These are phyloP conservation scores for Vanderwaltozyma tropicalis DNA, from an alignment of 805 yeast genomes.

Conservation along the genomic window DNA sequence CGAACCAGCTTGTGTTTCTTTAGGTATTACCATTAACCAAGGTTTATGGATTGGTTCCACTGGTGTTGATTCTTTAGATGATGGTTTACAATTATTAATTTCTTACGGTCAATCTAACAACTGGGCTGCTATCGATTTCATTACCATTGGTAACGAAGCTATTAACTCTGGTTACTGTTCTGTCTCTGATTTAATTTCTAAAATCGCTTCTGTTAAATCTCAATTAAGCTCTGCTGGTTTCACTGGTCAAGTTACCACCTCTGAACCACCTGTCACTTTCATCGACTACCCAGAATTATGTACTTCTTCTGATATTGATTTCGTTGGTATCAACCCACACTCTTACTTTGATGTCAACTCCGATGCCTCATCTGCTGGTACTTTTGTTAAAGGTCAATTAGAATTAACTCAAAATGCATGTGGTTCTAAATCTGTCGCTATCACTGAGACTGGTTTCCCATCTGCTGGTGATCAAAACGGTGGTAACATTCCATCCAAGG, in stretches of 20 bases:
- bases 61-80: constrained; percentile 65
- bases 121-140: constrained; percentile 67
- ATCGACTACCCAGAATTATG: constrained; percentile 58
- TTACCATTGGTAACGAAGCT: constrained; percentile 88
- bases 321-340: constrained; percentile 80
- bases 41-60: constrained; percentile 68
- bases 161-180: constrained; percentile 51
- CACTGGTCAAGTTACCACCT: constrained; percentile 64
- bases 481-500: constrained; percentile 55
- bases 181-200: constrained; percentile 49
- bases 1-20: constrained; percentile 43
- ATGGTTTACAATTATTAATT: constrained; percentile 44
- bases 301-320: constrained; percentile 57
- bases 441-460: constrained; percentile 90
- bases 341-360: constrained; percentile 64
- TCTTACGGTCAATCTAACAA: constrained; percentile 39
- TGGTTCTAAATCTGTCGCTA: constrained; percentile 40
- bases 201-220: constrained; percentile 54
- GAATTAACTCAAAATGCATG: constrained; percentile 46
- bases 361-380: constrained; percentile 59
- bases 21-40: constrained; percentile 70
- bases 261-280: constrained; percentile 81
- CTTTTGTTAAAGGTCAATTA: constrained; percentile 56
- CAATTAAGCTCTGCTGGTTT: constrained; percentile 60
- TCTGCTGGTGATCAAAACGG: constrained; percentile 65